Conservation (phyloP, 352 stramenopile genomes). For the Globisporangium rhizosaccharum region DNA sequence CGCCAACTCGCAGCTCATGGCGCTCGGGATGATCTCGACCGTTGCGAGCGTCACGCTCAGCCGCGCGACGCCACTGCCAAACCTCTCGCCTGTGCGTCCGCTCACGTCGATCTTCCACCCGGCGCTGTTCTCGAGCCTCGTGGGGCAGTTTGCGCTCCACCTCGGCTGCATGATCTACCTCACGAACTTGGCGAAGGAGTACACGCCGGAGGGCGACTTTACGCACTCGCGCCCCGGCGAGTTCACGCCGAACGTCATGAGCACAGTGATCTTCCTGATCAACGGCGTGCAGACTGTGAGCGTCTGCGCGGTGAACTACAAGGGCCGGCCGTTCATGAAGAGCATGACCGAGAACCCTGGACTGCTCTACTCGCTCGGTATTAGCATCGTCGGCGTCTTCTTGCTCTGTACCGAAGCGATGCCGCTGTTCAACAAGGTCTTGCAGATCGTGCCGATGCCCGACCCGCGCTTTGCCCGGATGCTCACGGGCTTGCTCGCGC, state of each 20-base stretch:
- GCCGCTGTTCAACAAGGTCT: slow-evolving; percentile 89
- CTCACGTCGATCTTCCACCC: slow-evolving; percentile 95
- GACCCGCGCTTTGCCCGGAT: slow-evolving; percentile 80
- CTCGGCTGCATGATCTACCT: slow-evolving; percentile 91
- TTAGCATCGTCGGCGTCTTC: slow-evolving; percentile 86
- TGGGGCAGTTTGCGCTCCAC: slow-evolving; percentile 95
- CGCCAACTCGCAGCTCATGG: slow-evolving; percentile 95
- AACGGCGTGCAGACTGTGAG: slow-evolving; percentile 94
- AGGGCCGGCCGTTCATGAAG: slow-evolving; percentile 98
- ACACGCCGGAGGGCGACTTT: slow-evolving; percentile 79
- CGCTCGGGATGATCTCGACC: slow-evolving; percentile 83
- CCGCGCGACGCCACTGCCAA: slow-evolving; percentile 91
- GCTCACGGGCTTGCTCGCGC: slow-evolving; percentile 72
- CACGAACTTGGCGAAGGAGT: slow-evolving; percentile 89
- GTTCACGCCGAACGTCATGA: slow-evolving; percentile 98
- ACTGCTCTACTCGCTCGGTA: slow-evolving; percentile 90
- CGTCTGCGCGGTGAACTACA: slow-evolving; percentile 99
- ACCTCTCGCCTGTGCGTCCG: slow-evolving; percentile 91
- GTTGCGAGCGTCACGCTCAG: slow-evolving; percentile 84
- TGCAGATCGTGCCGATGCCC: slow-evolving; percentile 91
- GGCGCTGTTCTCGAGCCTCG: slow-evolving; percentile 92
- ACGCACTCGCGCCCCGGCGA: slow-evolving; percentile 75
- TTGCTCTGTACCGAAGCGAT: slow-evolving; percentile 90
- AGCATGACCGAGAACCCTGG: slow-evolving; percentile 94
- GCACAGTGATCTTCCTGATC: slow-evolving; percentile 97